phyloP scores from a whole-genome alignment of 805 yeast genomes.

The Wickerhamomyces ciferrii region DNA sequence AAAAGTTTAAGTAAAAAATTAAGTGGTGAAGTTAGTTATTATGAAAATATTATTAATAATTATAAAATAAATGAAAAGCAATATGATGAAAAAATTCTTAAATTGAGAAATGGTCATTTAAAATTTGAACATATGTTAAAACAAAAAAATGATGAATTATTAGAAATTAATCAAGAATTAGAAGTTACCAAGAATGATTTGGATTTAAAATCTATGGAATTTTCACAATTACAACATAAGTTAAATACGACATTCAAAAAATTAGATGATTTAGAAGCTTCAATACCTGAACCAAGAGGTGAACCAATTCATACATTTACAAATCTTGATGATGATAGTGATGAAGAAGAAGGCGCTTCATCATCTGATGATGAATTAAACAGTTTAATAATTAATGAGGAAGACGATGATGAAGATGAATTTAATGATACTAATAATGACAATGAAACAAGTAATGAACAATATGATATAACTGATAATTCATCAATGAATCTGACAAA shows the following conservation, averaged over 20 bases:
- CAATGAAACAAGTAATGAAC: not conserved
- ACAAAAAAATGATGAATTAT: slow-evolving; percentile 11
- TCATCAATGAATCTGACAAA: slow-evolving; percentile 4
- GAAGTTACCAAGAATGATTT: slow-evolving; percentile 9
- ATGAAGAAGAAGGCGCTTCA: not conserved
- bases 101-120: not conserved
- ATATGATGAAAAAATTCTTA: slow-evolving; percentile 1
- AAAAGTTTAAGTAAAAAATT: slow-evolving; percentile 8
- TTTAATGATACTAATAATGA: not conserved
- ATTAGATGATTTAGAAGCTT: not conserved
- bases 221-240: not conserved
- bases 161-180: slow-evolving; percentile 12
- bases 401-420: not conserved
- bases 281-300: not conserved
- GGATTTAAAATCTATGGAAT: slow-evolving; percentile 2
- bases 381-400: not conserved
- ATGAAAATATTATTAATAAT: slow-evolving; percentile 10
- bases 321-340: not conserved
- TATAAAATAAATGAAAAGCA: slow-evolving; percentile 13
- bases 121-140: not conserved
- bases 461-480: slow-evolving; percentile 4
- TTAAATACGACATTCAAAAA: not conserved
- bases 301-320: not conserved
- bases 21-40: slow-evolving; percentile 9
- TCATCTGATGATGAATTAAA: not conserved